Evolutionary conservation across 768 basidiomycete genomes (phyloP).

Genomic region (Mycena indigotica): DNA sequence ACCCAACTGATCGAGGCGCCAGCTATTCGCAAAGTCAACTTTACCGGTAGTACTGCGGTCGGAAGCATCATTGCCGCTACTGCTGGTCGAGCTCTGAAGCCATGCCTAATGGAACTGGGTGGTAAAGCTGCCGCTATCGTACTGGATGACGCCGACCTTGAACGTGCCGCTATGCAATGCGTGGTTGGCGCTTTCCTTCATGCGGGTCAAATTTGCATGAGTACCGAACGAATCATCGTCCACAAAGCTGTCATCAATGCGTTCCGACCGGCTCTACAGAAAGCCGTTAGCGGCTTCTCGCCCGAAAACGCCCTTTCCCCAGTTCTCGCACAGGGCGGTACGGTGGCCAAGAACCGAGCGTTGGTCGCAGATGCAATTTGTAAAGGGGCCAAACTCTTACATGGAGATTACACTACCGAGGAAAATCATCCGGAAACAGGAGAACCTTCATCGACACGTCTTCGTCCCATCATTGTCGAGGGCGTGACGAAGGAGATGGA

Average conservation of each 20-base stretch:
- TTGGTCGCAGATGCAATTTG: conserved; percentile 17
- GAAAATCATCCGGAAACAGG: conserved; percentile 19
- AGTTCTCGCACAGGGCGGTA: conserved; percentile 14
- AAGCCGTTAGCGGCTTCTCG: conserved; percentile 39
- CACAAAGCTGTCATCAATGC: conserved; percentile 64
- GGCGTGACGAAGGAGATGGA: conserved; percentile 21
- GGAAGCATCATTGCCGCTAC: conserved; percentile 63
- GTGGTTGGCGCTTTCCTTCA: conserved; percentile 59
- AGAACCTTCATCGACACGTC: conserved; percentile 4
- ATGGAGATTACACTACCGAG: conserved; percentile 13
- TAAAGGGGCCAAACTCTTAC: conserved; percentile 20
- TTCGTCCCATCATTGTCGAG: conserved; percentile 15
- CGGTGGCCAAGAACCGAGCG: conserved; percentile 13
- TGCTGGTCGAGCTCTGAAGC: conserved; percentile 65
- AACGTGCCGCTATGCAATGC: conserved; percentile 54
- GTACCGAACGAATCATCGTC: conserved; percentile 69
- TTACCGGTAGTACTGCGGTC: conserved; percentile 63
- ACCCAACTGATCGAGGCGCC: conserved; percentile 46
- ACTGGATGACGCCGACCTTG: conserved; percentile 49
- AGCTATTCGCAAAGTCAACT: conserved; percentile 56
- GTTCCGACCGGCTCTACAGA: conserved; percentile 52
- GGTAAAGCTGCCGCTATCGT: conserved; percentile 53
- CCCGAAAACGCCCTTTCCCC: conserved; percentile 1
- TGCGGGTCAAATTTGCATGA: conserved; percentile 69
- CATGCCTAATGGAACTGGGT: conserved; percentile 62